Base-by-base conservation (phyloP, 306 rosid genomes). In the Myrica gale region DNA sequence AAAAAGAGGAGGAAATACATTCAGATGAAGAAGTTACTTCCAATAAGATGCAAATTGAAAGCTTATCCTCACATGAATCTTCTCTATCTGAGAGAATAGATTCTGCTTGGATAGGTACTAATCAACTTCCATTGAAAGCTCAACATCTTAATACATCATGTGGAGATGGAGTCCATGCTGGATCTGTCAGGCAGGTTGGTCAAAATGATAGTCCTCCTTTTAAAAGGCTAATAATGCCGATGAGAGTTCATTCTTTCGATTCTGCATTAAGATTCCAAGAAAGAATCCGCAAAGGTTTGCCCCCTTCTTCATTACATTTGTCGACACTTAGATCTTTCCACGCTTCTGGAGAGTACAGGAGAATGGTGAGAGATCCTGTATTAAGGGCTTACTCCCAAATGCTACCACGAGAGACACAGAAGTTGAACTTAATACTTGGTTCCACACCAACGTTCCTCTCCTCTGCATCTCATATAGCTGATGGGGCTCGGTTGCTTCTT, bases 71-170 rank as follows among this genome's bases (percentile, higher is more conserved):
- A 7, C 77, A 72, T 19, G 93, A 82, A 70, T 90, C 99, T 67
- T 89, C 86, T 79, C 97, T 96, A 57, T 89, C 97, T n/a, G 98
- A 90, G 84, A 87, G 89, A 82, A 96, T 96, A 80, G 99, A 96
- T 86, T 89, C 82, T 79, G 96, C 99, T 4, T 96, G 99, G 99
- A 87, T 90, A 0, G 98, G 99, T 76, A 90, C 94, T 39, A 92
- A 85, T 71, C 96, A 84, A 66, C 84, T 84, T 71, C 54, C 72
- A 6, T 67, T 46, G 72, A 87, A 86, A 50, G 78, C 81, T 69
- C 84, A 78, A 61, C 46, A 79, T 19, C 74, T 72, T 54, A 76
- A 63, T 72, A 48, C 78, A 55, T 58, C 47, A 74, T 85, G 48
- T 67, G 68, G 58, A 4, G 87, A 85, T 53, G 87, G 77, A 79